Base-by-base conservation (phyloP, 176 grass and related monocot species). In the Hsuehochloa calcarea region DNA sequence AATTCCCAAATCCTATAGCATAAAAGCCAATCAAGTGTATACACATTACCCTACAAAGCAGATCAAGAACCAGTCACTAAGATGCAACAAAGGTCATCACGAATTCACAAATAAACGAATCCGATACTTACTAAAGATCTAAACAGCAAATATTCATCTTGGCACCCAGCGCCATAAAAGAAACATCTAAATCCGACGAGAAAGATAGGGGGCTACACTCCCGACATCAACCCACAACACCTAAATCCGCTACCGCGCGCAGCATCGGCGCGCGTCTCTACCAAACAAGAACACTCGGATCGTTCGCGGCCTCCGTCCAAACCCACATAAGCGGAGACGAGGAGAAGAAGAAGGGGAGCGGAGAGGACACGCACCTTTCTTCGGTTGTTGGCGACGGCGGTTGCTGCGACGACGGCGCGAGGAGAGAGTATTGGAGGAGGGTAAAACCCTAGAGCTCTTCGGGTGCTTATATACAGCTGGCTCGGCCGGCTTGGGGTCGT, bases 391-490 rank as follows among this genome's bases (percentile, higher is more conserved):
- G 29, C 29, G 41, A 70, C n/a, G 63, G 41, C 22, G 62, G 60
- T 27, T 6, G 34, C 59, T 37, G n/a, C 27, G 71, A 61, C 39
- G 71, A 23, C 11, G 70, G 73, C 31, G 54, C 65, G n/a, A 50
- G 40, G 29, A 58, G 13, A 1, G 35, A 8, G 72, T 39, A 31
- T 17, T 8, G 22, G 27, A 44, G 23, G 29, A 47, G 60, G 29
- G 17, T 31, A 41, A 65, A 79, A 79, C 87, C 86, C 87, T 88
- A 84, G 56, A 2, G 6, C 74, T 37, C 37, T 31, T 38, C 1
- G 8, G 25, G 31, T 44, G 10, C 0, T 52, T 52, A 70, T 88
- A 75, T 59, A 82, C 1, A n/a, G 20, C 44, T 31, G 29, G 26
- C 55, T 16, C 61, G 5, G 11, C 22, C 5, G 5, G 16, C 8